phyloP scores from a whole-genome alignment of 2,329 filamentous ascomycete species.

The Fusarium chlamydosporum region DNA sequence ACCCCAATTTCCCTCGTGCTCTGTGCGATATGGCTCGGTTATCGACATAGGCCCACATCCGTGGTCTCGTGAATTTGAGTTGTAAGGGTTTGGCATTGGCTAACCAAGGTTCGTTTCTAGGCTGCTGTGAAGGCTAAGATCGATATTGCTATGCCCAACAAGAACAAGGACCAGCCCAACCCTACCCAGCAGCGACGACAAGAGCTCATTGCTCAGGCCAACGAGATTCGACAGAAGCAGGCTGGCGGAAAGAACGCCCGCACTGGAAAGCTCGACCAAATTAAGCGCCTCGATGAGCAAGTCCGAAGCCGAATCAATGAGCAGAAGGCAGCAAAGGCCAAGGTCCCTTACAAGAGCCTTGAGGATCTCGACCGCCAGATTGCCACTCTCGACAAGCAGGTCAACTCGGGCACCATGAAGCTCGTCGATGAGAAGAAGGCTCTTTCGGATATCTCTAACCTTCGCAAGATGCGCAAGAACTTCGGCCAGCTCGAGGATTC shows the following conservation, averaged over 20 bases:
- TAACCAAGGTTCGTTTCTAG: slow-evolving; percentile 62
- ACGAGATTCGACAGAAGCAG: slow-evolving; percentile 89
- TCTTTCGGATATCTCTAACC: slow-evolving; percentile 81
- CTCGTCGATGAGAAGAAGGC: slow-evolving; percentile 98
- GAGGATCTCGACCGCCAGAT: slow-evolving; percentile 92
- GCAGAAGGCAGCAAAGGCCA: slow-evolving; percentile 86
- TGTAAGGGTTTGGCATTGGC: slow-evolving; percentile 26
- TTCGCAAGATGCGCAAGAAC: slow-evolving; percentile 92
- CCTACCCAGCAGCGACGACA: slow-evolving; percentile 85
- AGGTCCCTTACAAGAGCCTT: slow-evolving; percentile 85
- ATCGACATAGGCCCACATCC: slow-evolving; percentile 36
- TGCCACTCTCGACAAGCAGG: slow-evolving; percentile 82
- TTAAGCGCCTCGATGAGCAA: slow-evolving; percentile 91
- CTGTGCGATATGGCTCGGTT: slow-evolving; percentile 17
- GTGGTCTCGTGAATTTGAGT: slow-evolving; percentile 35
- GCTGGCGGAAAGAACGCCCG: slow-evolving; percentile 87
- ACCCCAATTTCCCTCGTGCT: slow-evolving; percentile 31
- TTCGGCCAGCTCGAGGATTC: slow-evolving; percentile 87
- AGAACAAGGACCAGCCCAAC: slow-evolving; percentile 82
- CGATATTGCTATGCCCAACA: slow-evolving; percentile 81
- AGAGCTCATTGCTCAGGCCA: slow-evolving; percentile 86
- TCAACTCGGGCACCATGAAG: slow-evolving; percentile 92
- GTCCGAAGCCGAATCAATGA: slow-evolving; percentile 87
- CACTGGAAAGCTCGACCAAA: slow-evolving; percentile 84
- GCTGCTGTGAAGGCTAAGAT: slow-evolving; percentile 90